Base-by-base conservation (phyloP, 2,329 filamentous ascomycete species). In the Aspergillus persii region DNA sequence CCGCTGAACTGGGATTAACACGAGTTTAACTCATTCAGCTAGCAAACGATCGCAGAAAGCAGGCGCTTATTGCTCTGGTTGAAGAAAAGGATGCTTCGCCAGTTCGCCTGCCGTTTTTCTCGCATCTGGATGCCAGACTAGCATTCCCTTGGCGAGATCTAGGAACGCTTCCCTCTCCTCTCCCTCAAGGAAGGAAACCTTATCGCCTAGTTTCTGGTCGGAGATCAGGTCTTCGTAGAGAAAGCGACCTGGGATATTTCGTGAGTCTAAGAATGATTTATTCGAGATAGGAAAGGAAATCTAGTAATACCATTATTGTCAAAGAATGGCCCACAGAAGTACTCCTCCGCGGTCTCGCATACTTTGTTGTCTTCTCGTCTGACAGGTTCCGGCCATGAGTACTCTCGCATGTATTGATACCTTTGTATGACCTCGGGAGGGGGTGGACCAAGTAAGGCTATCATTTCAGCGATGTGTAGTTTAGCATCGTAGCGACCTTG, bases 401-500 rank as follows among this genome's bases (percentile, higher is more conserved):
- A 69, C 39, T 67, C 66, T 64, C 61, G 64, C 66, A 71, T 74
- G 49, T 48, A 67, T 55, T 67, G 68, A 64, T 69, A 77, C 68
- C 71, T 69, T 61, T 69, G 58, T 56, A 78, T 57, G 8, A 79
- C 49, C 57, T 74, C 70, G 57, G 62, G 68, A 48, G 74, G 75
- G 4, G 77, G 76, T 39, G 69, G 71, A 12, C 77, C 77, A 2
- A 80, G 63, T 58, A 80, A 67, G 18, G 71, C 73, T 54, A 78
- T 77, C 69, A 80, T 80, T 61, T 80, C 70, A 5, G 77, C 76
- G 8, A 81, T 60, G 58, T 80, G 74, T 53, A 66, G 47, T 68
- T 71, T 74, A 44, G 73, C 66, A 65, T 71, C 66, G 50, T 79
- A 79, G 27, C 63, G 62, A 60, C 71, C 71, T 47, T 74, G 29